phyloP scores from a whole-genome alignment of 176 grass and related monocot species.

The Aechmea fasciata region DNA sequence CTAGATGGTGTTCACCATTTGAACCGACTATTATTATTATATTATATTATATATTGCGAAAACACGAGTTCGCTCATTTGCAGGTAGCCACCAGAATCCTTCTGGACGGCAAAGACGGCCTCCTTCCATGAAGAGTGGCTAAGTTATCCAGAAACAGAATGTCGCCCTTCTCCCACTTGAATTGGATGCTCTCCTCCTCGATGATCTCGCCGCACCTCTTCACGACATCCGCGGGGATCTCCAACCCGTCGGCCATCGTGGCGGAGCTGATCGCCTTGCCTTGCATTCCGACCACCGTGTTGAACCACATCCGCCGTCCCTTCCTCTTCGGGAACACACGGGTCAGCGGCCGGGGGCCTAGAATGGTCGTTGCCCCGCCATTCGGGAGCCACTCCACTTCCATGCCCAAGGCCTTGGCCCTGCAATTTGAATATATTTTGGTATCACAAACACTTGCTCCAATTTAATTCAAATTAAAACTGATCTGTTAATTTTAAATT shows the following conservation, averaged over 20 bases:
- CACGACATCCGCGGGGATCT: slow-evolving; percentile 48
- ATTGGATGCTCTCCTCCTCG: slow-evolving; percentile 76
- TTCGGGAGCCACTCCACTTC: slow-evolving; percentile 47
- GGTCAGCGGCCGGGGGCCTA: slow-evolving; percentile 32
- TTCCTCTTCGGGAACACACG: slow-evolving; percentile 35
- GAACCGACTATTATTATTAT: too few relatives aligned
- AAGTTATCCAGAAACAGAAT: slow-evolving; percentile 56
- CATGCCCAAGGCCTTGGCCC: slow-evolving; percentile 43
- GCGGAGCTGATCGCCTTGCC: slow-evolving; percentile 49
- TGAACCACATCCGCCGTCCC: slow-evolving; percentile 52
- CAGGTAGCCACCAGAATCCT: slow-evolving; percentile 65
- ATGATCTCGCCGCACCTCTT: slow-evolving; percentile 56
- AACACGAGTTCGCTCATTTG: slow-evolving; percentile 26
- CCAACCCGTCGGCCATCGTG: slow-evolving; percentile 30
- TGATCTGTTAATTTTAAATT: too few relatives aligned
- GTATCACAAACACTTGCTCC: too few relatives aligned
- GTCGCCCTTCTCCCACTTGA: slow-evolving; percentile 59
- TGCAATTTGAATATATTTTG: neutral
- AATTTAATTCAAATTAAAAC: too few relatives aligned
- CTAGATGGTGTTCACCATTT: too few relatives aligned
- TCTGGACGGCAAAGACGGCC: slow-evolving; percentile 41
- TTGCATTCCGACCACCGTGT: slow-evolving; percentile 61
- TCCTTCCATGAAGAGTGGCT: slow-evolving; percentile 42
- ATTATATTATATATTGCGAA: too few relatives aligned
- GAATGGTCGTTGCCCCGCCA: slow-evolving; percentile 28